phyloP scores from a whole-genome alignment of 306 rosid species.

The Ormosia semicastrata region DNA sequence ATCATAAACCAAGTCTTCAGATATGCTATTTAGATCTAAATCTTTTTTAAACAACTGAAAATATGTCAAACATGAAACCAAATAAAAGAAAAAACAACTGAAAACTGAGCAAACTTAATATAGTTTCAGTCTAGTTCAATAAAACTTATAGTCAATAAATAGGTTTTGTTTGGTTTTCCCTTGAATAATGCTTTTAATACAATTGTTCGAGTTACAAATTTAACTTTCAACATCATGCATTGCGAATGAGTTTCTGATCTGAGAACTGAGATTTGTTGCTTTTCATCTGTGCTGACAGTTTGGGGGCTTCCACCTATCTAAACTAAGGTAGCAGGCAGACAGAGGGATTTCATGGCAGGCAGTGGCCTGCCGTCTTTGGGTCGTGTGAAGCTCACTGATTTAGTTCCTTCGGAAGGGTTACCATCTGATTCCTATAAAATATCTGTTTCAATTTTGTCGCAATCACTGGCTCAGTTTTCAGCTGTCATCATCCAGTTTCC shows the following conservation, averaged over 20 bases:
- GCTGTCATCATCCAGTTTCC: constrained; percentile 96
- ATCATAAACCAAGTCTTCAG: too few relatives aligned
- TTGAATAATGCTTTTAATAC: not conserved
- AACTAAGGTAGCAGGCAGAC: constrained; percentile 25
- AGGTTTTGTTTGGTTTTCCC: not conserved
- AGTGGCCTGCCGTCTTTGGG: constrained; percentile 83
- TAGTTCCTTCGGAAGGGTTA: constrained; percentile 79
- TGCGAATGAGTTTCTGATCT: not conserved
- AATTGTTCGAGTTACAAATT: not conserved
- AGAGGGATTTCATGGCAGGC: constrained; percentile 75
- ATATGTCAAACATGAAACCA: too few relatives aligned
- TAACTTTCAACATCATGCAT: not conserved
- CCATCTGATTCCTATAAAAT: constrained; percentile 81
- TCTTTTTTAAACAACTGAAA: too few relatives aligned
- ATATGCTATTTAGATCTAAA: too few relatives aligned
- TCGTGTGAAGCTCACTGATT: constrained; percentile 85
- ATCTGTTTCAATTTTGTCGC: constrained; percentile 81
- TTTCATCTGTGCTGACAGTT: constrained; percentile 22
- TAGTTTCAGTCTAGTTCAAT: too few relatives aligned
- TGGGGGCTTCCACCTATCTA: constrained; percentile 5
- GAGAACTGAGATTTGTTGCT: not conserved
- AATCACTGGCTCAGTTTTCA: constrained; percentile 89
- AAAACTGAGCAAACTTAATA: too few relatives aligned
- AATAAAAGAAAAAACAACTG: too few relatives aligned
- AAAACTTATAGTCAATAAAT: too few relatives aligned